Base-by-base conservation (phyloP, 2,329 filamentous ascomycete genomes). In the Magnaporthales sp. region DNA sequence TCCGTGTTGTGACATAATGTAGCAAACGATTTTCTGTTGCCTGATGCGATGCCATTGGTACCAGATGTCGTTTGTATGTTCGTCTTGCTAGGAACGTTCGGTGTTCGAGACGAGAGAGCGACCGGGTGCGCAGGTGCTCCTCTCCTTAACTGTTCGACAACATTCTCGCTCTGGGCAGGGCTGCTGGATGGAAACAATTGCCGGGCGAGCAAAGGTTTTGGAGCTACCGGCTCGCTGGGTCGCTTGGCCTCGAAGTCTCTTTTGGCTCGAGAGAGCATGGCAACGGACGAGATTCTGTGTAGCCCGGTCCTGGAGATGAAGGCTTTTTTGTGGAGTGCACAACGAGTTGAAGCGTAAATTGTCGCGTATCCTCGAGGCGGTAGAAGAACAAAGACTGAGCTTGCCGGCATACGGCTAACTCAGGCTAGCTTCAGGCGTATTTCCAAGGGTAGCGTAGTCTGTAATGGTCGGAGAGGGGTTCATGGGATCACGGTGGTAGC, bases 151-250 rank as follows among this genome's bases (percentile, higher is more conserved):
- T 82, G 81, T 62, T 84, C 80, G 66, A 81, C 75, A 70, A 88
- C 84, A 68, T 82, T 82, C 54, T 6, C 38, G 38, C 38, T 51
- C 38, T n/a, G 73, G 60, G 74, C 76, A 13, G 84, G 82, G 70
- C 81, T 87, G 74, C 83, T 87, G 1, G 86, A 86, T 4, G 84
- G 81, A 69, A 88, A 85, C 19, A 84, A 76, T 67, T 84, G 80
- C 73, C 87, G 86, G 4, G 79, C 75, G 60, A 84, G 73, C 63
- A 74, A 70, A 9, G 73, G 70, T 64, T 76, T 76, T 10, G 60
- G 68, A n/a, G 62, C n/a, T 26, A 31, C 22, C n/a, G 62, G 26
- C 15, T 63, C 30, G 30, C 30, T 63, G 30, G 62, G 38, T 22
- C 62, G 30, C 27, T 63, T 63, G 10, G 62, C 30, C n/a, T 63